phyloP scores from a whole-genome alignment of 2,329 filamentous ascomycete species.

The Aspergillus clavatus region DNA sequence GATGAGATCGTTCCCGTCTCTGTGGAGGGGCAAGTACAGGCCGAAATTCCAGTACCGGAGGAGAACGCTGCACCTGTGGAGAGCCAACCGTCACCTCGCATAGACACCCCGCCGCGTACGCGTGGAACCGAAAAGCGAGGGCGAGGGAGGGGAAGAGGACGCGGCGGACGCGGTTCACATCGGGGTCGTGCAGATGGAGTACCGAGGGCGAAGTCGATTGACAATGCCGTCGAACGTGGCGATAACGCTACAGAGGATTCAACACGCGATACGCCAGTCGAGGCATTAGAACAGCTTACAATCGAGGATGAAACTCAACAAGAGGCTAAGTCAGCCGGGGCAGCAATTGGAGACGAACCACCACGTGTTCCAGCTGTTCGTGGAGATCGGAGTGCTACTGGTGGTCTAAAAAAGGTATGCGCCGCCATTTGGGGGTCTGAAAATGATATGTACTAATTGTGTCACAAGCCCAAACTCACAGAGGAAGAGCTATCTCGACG shows the following conservation, averaged over 20 bases:
- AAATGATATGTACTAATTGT: conserved; percentile 21
- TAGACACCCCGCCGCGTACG: conserved; percentile 23
- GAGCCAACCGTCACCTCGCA: conserved; percentile 16
- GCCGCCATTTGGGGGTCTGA: background rate
- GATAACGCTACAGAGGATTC: conserved; percentile 14
- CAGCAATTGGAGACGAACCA: conserved; percentile 16
- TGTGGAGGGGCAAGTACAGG: conserved; percentile 26
- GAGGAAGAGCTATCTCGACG: conserved; percentile 59
- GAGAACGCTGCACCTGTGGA: conserved; percentile 11
- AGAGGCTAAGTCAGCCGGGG: conserved; percentile 12
- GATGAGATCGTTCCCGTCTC: conserved; percentile 47
- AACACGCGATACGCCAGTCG: conserved; percentile 8
- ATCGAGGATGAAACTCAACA: conserved; percentile 15
- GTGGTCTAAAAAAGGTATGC: conserved; percentile 46
- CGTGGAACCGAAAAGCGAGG: conserved; percentile 31
- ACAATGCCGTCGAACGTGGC: conserved; percentile 12
- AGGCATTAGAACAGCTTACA: conserved; percentile 9
- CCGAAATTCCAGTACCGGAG: conserved; percentile 14
- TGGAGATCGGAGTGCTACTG: conserved; percentile 52
- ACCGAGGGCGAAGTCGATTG: conserved; percentile 13
- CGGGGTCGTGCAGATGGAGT: conserved; percentile 17
- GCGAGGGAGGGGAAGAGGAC: conserved; percentile 26
- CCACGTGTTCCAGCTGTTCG: conserved; percentile 45
- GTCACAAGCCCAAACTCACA: conserved; percentile 54
- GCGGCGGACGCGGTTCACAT: conserved; percentile 17